Base-by-base conservation (phyloP, 768 basidiomycete species). In the Termitomyces heimii region DNA sequence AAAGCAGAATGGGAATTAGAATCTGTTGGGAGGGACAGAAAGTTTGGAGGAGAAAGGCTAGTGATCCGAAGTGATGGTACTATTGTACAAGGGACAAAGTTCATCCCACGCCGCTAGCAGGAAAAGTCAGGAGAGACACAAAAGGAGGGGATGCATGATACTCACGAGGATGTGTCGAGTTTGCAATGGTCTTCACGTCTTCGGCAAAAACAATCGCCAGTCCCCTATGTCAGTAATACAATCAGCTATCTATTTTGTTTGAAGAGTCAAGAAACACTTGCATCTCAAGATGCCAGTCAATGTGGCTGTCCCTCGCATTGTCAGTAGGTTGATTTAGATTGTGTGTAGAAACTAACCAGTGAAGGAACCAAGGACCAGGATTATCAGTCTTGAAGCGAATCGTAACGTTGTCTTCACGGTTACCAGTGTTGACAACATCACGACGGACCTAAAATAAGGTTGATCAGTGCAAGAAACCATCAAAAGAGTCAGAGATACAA, bases 331-430 rank as follows among this genome's bases (percentile, higher is more conserved):
- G 9, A 22, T 20, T 5, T 3, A 29, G 3, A 9, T 13, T 16
- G 20, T 37, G 34, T 0, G 22, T 1, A 37, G 10, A n/a, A 31
- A 35, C 45, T 26, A 14, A 35, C 54, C 54, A 55, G 7, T 55
- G 54, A 6, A 55, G 28, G n/a, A 55, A 67, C 65, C 70, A 70
- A 50, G 70, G 70, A 2, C 70, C 71, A 31, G 71, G 62, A 45
- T 75, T 75, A 57, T 77, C 73, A 3, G 75, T 76, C 7, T 66
- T 64, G 62, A 77, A 77, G 7, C 77, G 68, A 46, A 79, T 71
- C 7, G 70, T 72, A 22, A 71, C 69, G 37, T 66, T 68, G 26
- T 37, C 48, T 29, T 69, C 67, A 4, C 22, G 16, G 9, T 16
- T 0, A 3, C 51, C 52, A 14, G 35, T 46, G 14, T 68, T 69